Base-by-base conservation (phyloP, 176 grass and related monocot genomes). In the Hyparrhenia diplandra region DNA sequence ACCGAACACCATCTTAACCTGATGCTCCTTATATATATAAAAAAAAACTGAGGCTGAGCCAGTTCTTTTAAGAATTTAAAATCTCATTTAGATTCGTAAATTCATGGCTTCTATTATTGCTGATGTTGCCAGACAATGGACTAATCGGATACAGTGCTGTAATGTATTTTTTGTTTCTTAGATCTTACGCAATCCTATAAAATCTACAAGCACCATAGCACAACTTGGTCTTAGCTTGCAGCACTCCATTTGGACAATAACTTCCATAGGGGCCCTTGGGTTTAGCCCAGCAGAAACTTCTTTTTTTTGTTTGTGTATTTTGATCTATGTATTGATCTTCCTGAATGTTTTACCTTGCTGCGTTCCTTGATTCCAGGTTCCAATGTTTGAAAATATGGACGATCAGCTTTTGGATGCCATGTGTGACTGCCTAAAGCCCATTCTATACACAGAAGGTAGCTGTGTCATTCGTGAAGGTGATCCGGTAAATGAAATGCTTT, bases 361-460 rank as follows among this genome's bases (percentile, higher is more conserved):
- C 0, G 43, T 61, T 75, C 5, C 69, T 24, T 57, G 2, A 64
- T 67, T 67, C n/a, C 75, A 97, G 95, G 95, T 97, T 77, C 92
- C 95, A 10, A 75, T 97, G 92, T 97, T 97, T 68, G 83, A 92
- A 84, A 90, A 94, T 23, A 92, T 97, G 92, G 92, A 97, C 41
- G 95, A 91, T 41, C 95, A 89, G 77, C 91, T 94, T 69, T 74
- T 97, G 64, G 86, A 92, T 78, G 95, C 90, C 45, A 75, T 97
- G 90, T 94, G 89, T 63, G 92, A 97, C 31, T 54, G 90, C 62
- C 77, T 97, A 64, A 92, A 92, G 80, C 85, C 95, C 30, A 84
- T 92, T 74, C 74, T 94, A 52, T 98, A 90, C 78, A 98, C 95
- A 14, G 86, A 94, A 84, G 79, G 49, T 35, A 94, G 95, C 80